Base-by-base conservation (phyloP, 2,329 filamentous ascomycete genomes). In the Periconia macrospinosa region DNA sequence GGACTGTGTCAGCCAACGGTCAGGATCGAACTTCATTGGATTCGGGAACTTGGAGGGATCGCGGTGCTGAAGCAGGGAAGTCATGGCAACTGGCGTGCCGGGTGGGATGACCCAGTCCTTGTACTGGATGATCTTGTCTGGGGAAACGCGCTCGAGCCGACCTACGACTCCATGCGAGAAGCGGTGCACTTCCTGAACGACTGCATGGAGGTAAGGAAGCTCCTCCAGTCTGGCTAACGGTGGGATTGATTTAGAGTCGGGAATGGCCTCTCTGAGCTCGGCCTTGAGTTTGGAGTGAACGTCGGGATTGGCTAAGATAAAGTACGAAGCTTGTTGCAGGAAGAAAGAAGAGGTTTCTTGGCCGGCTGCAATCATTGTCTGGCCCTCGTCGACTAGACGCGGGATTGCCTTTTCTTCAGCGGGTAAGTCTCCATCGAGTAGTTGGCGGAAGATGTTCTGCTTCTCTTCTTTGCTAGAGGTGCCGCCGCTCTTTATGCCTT, bases 21-120 rank as follows among this genome's bases (percentile, higher is more conserved):
- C 58, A 7, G 61, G 61, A 13, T n/a, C 27, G 51, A 58, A 66
- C n/a, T 33, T 41, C 2, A 27, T 13, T 6, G 57, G 50, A 1
- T 51, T 27, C 5, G 52, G 46, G n/a, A 58, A 63, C 10, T 57
- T 30, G 1, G n/a, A 14, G 11, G 42, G 30, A 30, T 54, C 30
- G 23, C n/a, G 33, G 23, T 53, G 45, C 9, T 19, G 23, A 18
- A 17, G n/a, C 17, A 33, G 15, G 8, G 40, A 18, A 13, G 10
- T 27, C 41, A 55, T 49, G 23, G 40, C 23, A 2, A 53, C 49
- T 14, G 41, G 17, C 8, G 46, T 49, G 20, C 55, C 48, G 6
- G 55, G 14, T 3, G 55, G 55, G 17, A 57, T 54, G 13, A 23
- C n/a, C 27, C 40, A 57, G 9, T 51, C 19, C 2, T 30, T 15